A percentile compares a stretch with the other conserved stretches of the same genome.
Evolutionary conservation across 345 rosid genomes (phyloP).

Genomic region (Populus euphratica): DNA sequence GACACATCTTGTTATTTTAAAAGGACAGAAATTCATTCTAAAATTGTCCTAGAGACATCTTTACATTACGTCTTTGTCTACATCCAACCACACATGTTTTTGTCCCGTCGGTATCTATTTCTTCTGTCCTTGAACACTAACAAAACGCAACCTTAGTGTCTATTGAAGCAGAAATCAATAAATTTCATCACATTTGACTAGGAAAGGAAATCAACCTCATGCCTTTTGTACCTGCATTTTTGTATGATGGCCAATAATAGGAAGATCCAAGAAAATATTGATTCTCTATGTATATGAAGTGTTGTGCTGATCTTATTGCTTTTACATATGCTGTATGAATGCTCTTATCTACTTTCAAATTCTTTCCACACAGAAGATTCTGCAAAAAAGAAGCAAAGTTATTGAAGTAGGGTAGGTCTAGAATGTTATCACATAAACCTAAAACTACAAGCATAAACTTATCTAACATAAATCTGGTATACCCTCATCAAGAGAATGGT

Average conservation of each 20-base stretch:
- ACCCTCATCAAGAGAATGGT: background rate
- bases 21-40: no score
- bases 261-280: slow-evolving; percentile 73
- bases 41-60: no score
- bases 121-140: no score
- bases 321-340: slow-evolving; percentile 62
- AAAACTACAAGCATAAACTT: background rate
- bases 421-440: background rate
- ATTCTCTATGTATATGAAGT: slow-evolving; percentile 66
- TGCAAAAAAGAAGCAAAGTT: slow-evolving; percentile 19
- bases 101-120: no score
- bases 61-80: no score
- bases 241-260: slow-evolving; percentile 62
- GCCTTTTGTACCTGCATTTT: slow-evolving; percentile 51
- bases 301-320: slow-evolving; percentile 74
- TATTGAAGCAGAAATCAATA: background rate
- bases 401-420: background rate
- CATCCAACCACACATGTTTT: no score
- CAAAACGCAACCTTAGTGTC: background rate
- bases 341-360: slow-evolving; percentile 64
- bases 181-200: background rate
- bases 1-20: no score
- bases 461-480: background rate
- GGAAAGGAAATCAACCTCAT: background rate
- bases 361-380: slow-evolving; percentile 61